A percentile compares a stretch with the other conserved stretches of the same genome.
These are phyloP conservation scores for Xylariales sp. DNA, from an alignment of 2,329 filamentous ascomycete species.

Conservation along the genomic window DNA sequence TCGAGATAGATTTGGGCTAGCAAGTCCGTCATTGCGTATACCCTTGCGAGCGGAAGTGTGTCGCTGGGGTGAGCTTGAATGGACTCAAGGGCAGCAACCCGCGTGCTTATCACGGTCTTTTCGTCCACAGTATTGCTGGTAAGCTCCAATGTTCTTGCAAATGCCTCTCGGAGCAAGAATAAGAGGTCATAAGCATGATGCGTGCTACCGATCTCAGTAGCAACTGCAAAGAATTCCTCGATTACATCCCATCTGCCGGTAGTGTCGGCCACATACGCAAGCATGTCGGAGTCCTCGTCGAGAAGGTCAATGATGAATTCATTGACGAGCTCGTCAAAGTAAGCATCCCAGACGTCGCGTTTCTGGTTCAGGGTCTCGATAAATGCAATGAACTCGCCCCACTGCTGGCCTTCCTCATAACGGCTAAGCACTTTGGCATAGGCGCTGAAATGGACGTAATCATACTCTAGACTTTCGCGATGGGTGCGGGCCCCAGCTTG, in stretches of 20 bases:
- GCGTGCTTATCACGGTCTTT: conserved; percentile 42
- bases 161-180: conserved; percentile 45
- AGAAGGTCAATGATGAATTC: conserved; percentile 44
- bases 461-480: conserved; percentile 46
- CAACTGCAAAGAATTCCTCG: conserved; percentile 44
- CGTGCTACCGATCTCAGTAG: conserved; percentile 42
- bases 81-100: conserved; percentile 42
- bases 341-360: conserved; percentile 43
- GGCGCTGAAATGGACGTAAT: conserved; percentile 46
- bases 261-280: conserved; percentile 45
- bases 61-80: conserved; percentile 44
- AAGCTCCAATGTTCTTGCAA: conserved; percentile 43
- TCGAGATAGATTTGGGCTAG: conserved; percentile 45
- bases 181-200: conserved; percentile 45
- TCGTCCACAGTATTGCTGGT: conserved; percentile 36
- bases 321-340: conserved; percentile 49
- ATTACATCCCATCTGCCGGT: conserved; percentile 47
- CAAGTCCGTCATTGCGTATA: conserved; percentile 42
- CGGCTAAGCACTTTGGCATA: conserved; percentile 42
- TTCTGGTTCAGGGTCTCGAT: conserved; percentile 44
- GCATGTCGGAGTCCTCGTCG: conserved; percentile 39
- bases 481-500: conserved; percentile 43
- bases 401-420: conserved; percentile 42
- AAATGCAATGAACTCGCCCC: conserved; percentile 46
- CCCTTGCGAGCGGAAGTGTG: conserved; percentile 38